Percentiles rank a stretch among this genome's conserved stretches.
Conservation (phyloP, 1,284 basidiomycete genomes). For the Melanopsichium pennsylvanicum region DNA sequence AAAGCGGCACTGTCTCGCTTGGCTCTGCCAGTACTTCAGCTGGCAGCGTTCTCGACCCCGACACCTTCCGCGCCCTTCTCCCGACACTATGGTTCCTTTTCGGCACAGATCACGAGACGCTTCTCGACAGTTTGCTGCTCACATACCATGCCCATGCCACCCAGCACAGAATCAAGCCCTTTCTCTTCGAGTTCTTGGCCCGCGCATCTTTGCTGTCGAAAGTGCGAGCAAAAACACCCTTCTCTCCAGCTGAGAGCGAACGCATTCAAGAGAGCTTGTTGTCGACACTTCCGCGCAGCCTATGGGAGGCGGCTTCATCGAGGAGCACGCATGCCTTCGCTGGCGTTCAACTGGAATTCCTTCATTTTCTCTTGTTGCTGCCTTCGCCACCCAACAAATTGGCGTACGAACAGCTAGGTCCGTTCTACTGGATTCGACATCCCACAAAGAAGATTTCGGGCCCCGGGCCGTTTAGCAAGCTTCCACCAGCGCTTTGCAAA, state of each 20-base stretch:
- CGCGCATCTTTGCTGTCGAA: constrained; percentile 31
- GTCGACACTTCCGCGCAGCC: constrained; percentile 22
- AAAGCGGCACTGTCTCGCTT: constrained; percentile 30
- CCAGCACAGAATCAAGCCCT: constrained; percentile 31
- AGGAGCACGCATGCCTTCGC: constrained; percentile 11
- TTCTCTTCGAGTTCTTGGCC: constrained; percentile 49
- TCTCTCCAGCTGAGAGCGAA: constrained; percentile 6
- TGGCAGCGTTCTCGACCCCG: constrained; percentile 20
- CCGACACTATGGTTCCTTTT: constrained; percentile 52
- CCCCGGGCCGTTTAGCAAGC: constrained; percentile 23
- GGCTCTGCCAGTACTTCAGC: constrained; percentile 14
- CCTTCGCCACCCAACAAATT: constrained; percentile 13
- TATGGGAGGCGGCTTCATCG: constrained; percentile 26
- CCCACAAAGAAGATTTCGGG: constrained; percentile 25
- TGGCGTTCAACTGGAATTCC: constrained; percentile 22
- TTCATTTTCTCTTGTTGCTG: constrained; percentile 33
- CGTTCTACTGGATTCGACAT: constrained; percentile 39
- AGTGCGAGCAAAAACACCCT: constrained; percentile 7
- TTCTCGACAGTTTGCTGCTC: constrained; percentile 28
- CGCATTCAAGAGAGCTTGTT: constrained; percentile 19
- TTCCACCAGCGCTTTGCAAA: constrained; percentile 16
- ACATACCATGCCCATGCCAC: constrained; percentile 28
- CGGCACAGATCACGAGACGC: constrained; percentile 23
- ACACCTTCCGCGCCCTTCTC: constrained; percentile 44
- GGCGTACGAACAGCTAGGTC: constrained; percentile 21